phyloP scores from a whole-genome alignment of 2,329 filamentous ascomycete genomes.

The Huntiella abstrusa region DNA sequence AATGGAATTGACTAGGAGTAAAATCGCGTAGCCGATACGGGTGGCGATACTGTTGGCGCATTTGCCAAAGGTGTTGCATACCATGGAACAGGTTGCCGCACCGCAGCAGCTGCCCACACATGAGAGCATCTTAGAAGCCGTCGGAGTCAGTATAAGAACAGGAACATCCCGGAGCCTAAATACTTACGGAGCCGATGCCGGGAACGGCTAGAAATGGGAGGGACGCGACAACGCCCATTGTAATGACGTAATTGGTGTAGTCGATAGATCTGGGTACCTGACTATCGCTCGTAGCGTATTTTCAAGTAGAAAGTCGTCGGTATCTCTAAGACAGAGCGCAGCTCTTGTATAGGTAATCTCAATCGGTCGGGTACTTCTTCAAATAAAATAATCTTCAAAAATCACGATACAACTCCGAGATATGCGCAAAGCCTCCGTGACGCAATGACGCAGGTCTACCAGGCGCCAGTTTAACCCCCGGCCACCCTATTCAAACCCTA shows the following conservation, averaged over 20 bases:
- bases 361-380: too few species aligned
- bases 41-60: constrained; percentile 96
- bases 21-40: constrained; percentile 85
- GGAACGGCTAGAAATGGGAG: constrained; percentile 78
- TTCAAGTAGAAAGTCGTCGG: too few species aligned
- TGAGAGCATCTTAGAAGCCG: constrained; percentile 45
- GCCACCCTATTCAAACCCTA: too few species aligned
- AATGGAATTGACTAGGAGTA: constrained; percentile 91
- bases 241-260: constrained; percentile 3
- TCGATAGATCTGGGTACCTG: too few species aligned
- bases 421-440: too few species aligned
- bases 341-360: too few species aligned
- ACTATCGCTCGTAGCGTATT: too few species aligned
- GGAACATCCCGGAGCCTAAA: not conserved
- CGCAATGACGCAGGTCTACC: too few species aligned
- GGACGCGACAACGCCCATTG: constrained; percentile 82
- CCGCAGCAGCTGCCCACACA: constrained; percentile 84
- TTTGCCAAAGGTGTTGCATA: constrained; percentile 90
- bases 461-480: too few species aligned
- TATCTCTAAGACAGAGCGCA: too few species aligned
- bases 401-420: too few species aligned
- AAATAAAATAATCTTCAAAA: too few species aligned
- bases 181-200: constrained; percentile 63
- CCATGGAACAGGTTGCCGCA: constrained; percentile 86
- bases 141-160: not conserved